Percentiles rank a stretch among this genome's conserved stretches.
These are phyloP conservation scores for Lipomyces orientalis DNA, from an alignment of 805 yeast genomes.

Conservation along the genomic window DNA sequence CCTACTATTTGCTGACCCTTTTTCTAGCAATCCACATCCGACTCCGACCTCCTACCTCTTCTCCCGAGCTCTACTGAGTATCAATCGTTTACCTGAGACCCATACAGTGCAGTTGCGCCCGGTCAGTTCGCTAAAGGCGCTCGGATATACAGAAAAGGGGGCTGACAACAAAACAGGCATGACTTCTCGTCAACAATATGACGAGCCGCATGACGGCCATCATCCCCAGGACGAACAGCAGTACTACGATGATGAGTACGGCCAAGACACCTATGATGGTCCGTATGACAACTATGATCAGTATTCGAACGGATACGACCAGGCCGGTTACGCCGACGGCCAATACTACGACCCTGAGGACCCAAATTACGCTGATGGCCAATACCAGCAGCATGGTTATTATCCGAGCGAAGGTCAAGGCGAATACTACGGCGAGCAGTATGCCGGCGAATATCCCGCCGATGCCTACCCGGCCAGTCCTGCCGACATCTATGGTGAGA, in stretches of 20 bases:
- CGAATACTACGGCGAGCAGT: slow-evolving; percentile 38
- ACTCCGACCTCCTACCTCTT: not conserved
- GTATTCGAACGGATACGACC: slow-evolving; percentile 49
- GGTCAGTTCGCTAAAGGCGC: not conserved
- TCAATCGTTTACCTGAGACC: not conserved
- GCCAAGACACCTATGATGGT: slow-evolving; percentile 23
- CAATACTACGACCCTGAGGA: slow-evolving; percentile 47
- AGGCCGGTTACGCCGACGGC: slow-evolving; percentile 47
- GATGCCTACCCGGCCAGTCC: slow-evolving; percentile 52
- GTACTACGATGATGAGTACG: slow-evolving; percentile 40
- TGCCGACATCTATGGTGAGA: slow-evolving; percentile 51
- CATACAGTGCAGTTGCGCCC: not conserved
- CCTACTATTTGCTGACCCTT: not conserved
- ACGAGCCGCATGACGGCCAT: slow-evolving; percentile 39
- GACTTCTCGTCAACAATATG: slow-evolving; percentile 32
- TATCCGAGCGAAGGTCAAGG: slow-evolving; percentile 32
- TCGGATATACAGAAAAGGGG: not conserved
- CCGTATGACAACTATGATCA: slow-evolving; percentile 49
- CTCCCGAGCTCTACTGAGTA: not conserved
- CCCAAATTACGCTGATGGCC: slow-evolving; percentile 29
- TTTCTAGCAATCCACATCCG: not conserved
- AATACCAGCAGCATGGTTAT: slow-evolving; percentile 38
- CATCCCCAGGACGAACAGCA: slow-evolving; percentile 39
- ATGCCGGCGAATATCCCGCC: slow-evolving; percentile 44
- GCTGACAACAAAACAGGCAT: not conserved